These are phyloP conservation scores for Ustilago tritici DNA, from an alignment of 1,284 basidiomycete species.

Conservation along the genomic window DNA sequence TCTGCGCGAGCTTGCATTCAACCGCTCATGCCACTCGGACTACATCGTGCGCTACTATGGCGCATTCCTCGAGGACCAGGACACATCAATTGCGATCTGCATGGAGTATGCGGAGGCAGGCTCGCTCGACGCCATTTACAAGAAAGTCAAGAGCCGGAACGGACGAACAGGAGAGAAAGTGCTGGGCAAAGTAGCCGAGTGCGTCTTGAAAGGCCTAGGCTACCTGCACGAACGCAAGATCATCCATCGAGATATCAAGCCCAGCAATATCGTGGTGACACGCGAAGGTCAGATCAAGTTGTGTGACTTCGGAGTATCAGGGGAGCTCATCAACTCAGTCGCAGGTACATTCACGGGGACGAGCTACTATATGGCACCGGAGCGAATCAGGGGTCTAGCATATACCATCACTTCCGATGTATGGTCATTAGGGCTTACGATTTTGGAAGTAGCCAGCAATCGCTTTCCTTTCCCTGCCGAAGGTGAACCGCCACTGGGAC, in stretches of 20 bases:
- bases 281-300: slow-evolving; percentile 88
- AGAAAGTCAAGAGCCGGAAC: slow-evolving; percentile 81
- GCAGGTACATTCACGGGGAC: slow-evolving; percentile 97
- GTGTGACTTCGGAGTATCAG: slow-evolving; percentile 96
- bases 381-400: slow-evolving; percentile 86
- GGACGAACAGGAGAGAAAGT: slow-evolving; percentile 91
- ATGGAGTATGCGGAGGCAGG: slow-evolving; percentile 94
- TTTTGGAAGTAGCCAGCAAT: slow-evolving; percentile 93
- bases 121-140: slow-evolving; percentile 84
- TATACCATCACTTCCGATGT: slow-evolving; percentile 96
- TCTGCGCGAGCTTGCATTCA: slow-evolving; percentile 90
- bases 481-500: slow-evolving; percentile 75
- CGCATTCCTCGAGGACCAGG: slow-evolving; percentile 91
- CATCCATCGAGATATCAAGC: slow-evolving; percentile 98
- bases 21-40: slow-evolving; percentile 83
- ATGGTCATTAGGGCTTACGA: slow-evolving; percentile 95
- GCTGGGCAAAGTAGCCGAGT: slow-evolving; percentile 88
- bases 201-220: slow-evolving; percentile 88
- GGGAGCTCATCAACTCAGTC: slow-evolving; percentile 88
- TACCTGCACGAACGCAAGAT: slow-evolving; percentile 92
- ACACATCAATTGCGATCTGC: slow-evolving; percentile 92
- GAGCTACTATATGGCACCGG: slow-evolving; percentile 98
- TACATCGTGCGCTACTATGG: slow-evolving; percentile 95
- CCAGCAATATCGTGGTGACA: slow-evolving; percentile 91
- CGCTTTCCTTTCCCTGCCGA: slow-evolving; percentile 95